Percentiles rank a stretch among this genome's conserved stretches.
Evolutionary conservation across 441 rosid species (phyloP).

Genomic region (Brassica balearica): DNA sequence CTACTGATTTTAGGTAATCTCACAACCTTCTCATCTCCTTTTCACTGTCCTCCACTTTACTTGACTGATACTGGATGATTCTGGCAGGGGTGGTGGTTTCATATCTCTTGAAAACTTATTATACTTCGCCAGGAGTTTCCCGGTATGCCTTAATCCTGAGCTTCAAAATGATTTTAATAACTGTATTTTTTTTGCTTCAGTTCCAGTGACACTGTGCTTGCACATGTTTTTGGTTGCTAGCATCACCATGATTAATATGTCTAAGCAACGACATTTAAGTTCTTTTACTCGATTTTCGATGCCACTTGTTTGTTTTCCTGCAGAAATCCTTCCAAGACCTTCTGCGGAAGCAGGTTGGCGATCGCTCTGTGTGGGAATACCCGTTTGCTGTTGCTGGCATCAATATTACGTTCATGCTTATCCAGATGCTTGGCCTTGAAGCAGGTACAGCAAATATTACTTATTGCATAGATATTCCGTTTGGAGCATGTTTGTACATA

Average conservation of each 20-base stretch:
- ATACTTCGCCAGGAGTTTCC: conserved; percentile 76
- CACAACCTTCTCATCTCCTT: background rate
- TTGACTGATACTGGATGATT: conserved; percentile 24
- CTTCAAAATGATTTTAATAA: too few relatives aligned
- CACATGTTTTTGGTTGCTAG: background rate
- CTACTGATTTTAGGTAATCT: conserved; percentile 82
- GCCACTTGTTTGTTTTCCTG: conserved; percentile 20
- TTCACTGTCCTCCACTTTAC: background rate
- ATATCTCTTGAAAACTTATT: conserved; percentile 89
- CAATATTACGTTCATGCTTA: conserved; percentile 93
- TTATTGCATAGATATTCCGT: background rate
- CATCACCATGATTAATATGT: background rate
- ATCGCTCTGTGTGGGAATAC: conserved; percentile 92
- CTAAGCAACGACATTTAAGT: too few relatives aligned
- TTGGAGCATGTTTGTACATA: background rate
- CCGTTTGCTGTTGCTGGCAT: conserved; percentile 99
- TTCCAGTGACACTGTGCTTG: conserved; percentile 1
- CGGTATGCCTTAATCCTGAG: conserved; percentile 38
- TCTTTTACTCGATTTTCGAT: too few relatives aligned
- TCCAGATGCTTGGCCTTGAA: conserved; percentile 97
- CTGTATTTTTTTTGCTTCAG: too few relatives aligned
- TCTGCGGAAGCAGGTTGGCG: conserved; percentile 82
- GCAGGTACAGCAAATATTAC: conserved; percentile 61
- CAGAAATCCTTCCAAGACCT: conserved; percentile 89
- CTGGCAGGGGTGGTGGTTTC: conserved; percentile 91